Conservation (phyloP, 305 asterid species). For the Plantago lanceolata region DNA sequence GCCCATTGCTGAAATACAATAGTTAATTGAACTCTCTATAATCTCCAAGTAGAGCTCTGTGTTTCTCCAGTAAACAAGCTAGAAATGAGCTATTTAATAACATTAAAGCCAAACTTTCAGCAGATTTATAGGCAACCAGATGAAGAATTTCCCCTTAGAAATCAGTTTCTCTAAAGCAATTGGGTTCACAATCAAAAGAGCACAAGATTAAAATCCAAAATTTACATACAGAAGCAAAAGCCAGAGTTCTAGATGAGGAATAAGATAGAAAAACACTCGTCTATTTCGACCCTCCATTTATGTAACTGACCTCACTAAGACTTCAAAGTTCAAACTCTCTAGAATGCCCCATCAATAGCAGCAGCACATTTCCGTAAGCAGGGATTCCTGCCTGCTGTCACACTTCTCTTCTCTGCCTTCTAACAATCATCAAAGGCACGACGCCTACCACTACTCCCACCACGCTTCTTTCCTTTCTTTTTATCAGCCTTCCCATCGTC, state of each 20-base stretch:
- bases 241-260: background rate
- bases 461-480: conserved; percentile 39
- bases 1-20: too few species aligned
- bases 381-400: too few species aligned
- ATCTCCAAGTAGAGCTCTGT: background rate
- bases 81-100: background rate
- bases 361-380: background rate
- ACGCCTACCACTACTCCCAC: conserved; percentile 27
- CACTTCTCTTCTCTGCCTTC: background rate
- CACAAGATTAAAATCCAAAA: background rate
- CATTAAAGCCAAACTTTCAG: background rate
- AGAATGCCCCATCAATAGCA: background rate
- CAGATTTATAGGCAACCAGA: background rate
- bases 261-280: background rate
- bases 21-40: too few species aligned
- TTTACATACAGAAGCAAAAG: background rate
- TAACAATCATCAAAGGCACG: conserved; percentile 17
- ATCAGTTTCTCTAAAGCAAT: background rate
- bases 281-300: conserved; percentile 2
- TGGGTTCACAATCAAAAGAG: background rate
- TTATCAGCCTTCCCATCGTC: conserved; percentile 32
- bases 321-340: background rate
- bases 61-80: background rate
- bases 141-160: background rate
- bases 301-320: background rate